Evolutionary conservation across 805 yeast genomes (phyloP).

Genomic region (Jamesozyma rosinii): DNA sequence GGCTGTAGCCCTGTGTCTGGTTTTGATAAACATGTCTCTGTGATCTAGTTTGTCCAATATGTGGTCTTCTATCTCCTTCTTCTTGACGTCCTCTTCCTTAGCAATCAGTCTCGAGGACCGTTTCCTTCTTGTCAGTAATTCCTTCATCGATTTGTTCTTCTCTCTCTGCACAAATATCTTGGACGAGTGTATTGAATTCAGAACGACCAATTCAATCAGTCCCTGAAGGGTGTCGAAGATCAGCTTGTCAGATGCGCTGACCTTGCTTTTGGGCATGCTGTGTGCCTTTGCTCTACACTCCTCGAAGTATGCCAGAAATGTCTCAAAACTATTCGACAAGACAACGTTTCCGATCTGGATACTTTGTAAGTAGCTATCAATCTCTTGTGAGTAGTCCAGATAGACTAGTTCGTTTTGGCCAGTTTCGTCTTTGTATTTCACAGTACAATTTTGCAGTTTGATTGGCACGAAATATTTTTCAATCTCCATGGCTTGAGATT

Average conservation of each 20-base stretch:
- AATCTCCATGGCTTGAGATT: conserved; percentile 1
- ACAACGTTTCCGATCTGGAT: conserved; percentile 17
- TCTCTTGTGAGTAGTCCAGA: conserved; percentile 24
- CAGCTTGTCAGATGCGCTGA: background rate
- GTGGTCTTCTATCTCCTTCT: conserved; percentile 37
- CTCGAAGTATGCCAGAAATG: conserved; percentile 14
- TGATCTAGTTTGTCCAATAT: conserved; percentile 31
- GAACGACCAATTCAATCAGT: background rate
- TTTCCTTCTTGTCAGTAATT: conserved; percentile 57
- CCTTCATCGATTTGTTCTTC: conserved; percentile 56
- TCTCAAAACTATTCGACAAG: conserved; percentile 21
- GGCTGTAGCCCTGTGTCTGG: conserved; percentile 18
- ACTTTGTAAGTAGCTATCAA: conserved; percentile 22
- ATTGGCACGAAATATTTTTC: conserved; percentile 15
- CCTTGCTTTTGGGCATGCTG: background rate
- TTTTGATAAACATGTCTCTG: conserved; percentile 23
- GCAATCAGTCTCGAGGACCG: conserved; percentile 68
- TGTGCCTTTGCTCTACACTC: conserved; percentile 2
- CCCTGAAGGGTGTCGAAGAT: background rate
- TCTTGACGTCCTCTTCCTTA: conserved; percentile 48
- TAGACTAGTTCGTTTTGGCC: conserved; percentile 19
- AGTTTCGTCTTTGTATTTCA: conserved; percentile 15
- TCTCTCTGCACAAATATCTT: conserved; percentile 35
- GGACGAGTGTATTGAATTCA: conserved; percentile 21
- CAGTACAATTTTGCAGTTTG: conserved; percentile 24